These are phyloP conservation scores for Lotmaria passim DNA, from an alignment of 208 protist species.

Conservation along the genomic window DNA sequence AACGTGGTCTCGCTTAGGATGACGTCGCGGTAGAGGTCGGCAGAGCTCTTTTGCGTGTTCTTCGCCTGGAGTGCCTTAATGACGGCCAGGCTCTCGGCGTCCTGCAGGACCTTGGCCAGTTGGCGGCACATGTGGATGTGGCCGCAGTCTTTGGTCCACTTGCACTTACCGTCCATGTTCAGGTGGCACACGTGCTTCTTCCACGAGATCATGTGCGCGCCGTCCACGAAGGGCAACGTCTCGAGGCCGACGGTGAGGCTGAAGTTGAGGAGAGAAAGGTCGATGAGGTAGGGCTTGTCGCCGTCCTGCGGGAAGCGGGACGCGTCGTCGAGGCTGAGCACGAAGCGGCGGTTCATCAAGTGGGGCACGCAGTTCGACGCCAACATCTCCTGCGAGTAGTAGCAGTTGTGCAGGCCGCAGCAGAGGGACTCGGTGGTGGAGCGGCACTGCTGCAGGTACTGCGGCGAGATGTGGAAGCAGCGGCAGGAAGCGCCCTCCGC, in stretches of 20 bases:
- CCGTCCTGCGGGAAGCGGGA: slow-evolving; percentile 25
- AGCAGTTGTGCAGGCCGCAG: slow-evolving; percentile 66
- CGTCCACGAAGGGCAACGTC: slow-evolving; percentile 37
- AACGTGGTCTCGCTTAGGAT: slow-evolving; percentile 36
- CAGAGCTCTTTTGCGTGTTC: slow-evolving; percentile 14
- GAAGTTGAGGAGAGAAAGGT: slow-evolving; percentile 46
- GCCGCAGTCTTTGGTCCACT: slow-evolving; percentile 72
- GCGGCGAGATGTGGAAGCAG: slow-evolving; percentile 46
- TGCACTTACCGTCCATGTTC: slow-evolving; percentile 53
- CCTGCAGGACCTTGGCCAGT: slow-evolving; percentile 36
- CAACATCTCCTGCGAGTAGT: slow-evolving; percentile 66
- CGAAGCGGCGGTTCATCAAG: slow-evolving; percentile 37
- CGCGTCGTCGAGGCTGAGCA: slow-evolving; percentile 42
- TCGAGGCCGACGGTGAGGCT: slow-evolving; percentile 54
- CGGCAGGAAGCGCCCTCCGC: slow-evolving; percentile 35
- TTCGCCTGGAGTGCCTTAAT: slow-evolving; percentile 37
- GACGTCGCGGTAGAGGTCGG: slow-evolving; percentile 36
- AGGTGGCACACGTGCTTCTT: slow-evolving; percentile 52
- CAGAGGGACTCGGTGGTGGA: slow-evolving; percentile 43
- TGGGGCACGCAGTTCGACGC: slow-evolving; percentile 36
- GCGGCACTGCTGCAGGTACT: slow-evolving; percentile 48
- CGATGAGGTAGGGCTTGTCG: slow-evolving; percentile 34
- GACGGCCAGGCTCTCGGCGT: slow-evolving; percentile 32
- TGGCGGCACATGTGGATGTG: slow-evolving; percentile 61
- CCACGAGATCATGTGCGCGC: slow-evolving; percentile 43